A percentile compares a stretch with the other conserved stretches of the same genome.
Conservation (phyloP, 352 stramenopile species). For the Phytophthora tentaculata region DNA sequence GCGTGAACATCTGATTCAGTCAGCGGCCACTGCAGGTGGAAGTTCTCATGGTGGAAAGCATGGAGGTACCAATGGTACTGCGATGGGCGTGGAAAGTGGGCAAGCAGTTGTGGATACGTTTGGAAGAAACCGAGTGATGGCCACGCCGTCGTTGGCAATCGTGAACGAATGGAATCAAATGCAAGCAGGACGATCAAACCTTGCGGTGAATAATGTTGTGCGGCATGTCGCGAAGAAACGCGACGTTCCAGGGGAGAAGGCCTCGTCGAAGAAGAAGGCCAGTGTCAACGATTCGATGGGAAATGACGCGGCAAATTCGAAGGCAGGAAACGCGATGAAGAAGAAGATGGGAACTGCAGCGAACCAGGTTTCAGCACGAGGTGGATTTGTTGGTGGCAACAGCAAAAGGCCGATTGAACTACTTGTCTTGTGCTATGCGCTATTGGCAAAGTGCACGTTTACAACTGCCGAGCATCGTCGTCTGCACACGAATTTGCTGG, state of each 20-base stretch:
- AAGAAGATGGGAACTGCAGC: slow-evolving; percentile 43
- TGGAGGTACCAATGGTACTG: slow-evolving; percentile 34
- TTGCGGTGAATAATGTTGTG: slow-evolving; percentile 85
- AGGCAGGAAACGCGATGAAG: slow-evolving; percentile 42
- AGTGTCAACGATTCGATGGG: slow-evolving; percentile 26
- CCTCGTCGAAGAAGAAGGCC: slow-evolving; percentile 60
- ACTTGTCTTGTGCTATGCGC: slow-evolving; percentile 78
- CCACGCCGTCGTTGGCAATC: slow-evolving; percentile 85
- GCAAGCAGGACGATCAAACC: slow-evolving; percentile 66
- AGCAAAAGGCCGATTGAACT: slow-evolving; percentile 82
- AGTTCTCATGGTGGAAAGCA: slow-evolving; percentile 32
- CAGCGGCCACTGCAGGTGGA: slow-evolving; percentile 22
- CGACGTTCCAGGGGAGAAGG: slow-evolving; percentile 57
- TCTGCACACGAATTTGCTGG: slow-evolving; percentile 83
- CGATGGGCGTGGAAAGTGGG: slow-evolving; percentile 42
- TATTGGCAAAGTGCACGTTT: slow-evolving; percentile 86
- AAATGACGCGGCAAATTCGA: slow-evolving; percentile 30
- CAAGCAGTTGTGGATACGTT: slow-evolving; percentile 72
- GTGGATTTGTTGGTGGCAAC: slow-evolving; percentile 19
- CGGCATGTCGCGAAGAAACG: slow-evolving; percentile 72
- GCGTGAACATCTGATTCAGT: slow-evolving; percentile 83
- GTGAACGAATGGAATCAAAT: slow-evolving; percentile 86
- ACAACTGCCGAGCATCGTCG: slow-evolving; percentile 71
- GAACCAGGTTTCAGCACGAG: slow-evolving; percentile 31
- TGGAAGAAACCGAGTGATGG: slow-evolving; percentile 85